These are phyloP conservation scores for Kalanchoe fedtschenkoi DNA, from an alignment of 164 flowering plant species.

Conservation along the genomic window DNA sequence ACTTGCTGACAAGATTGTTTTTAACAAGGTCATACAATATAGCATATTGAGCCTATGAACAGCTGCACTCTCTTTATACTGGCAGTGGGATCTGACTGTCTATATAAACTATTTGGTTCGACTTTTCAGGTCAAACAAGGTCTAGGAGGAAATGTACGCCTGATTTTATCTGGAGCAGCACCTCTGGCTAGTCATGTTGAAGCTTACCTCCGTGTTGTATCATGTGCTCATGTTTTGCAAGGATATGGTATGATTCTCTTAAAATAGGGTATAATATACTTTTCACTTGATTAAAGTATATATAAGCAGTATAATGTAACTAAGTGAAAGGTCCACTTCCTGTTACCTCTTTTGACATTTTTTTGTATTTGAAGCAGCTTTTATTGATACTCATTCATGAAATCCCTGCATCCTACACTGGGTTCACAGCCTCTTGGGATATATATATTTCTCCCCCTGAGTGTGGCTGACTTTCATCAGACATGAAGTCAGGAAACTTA, in stretches of 20 bases:
- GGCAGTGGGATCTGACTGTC: background rate
- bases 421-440: too few species aligned
- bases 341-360: too few species aligned
- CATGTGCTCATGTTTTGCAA: slow-evolving; percentile 89
- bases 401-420: too few species aligned
- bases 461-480: too few species aligned
- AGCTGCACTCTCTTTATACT: background rate
- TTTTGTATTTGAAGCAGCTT: too few species aligned
- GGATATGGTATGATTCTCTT: slow-evolving; percentile 84
- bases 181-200: slow-evolving; percentile 85
- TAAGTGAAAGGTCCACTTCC: too few species aligned
- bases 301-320: too few species aligned
- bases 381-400: too few species aligned
- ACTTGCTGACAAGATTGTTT: slow-evolving; percentile 60
- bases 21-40: slow-evolving; percentile 49
- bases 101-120: background rate
- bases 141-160: slow-evolving; percentile 77
- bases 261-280: too few species aligned
- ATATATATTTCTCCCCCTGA: too few species aligned
- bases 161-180: slow-evolving; percentile 93
- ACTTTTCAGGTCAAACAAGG: slow-evolving; percentile 68
- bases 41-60: background rate
- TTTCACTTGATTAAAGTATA: too few species aligned
- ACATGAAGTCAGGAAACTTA: background rate
- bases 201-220: slow-evolving; percentile 66